Evolutionary conservation across 768 basidiomycete genomes (phyloP).

Genomic region (Paxillus ammoniavirescens): DNA sequence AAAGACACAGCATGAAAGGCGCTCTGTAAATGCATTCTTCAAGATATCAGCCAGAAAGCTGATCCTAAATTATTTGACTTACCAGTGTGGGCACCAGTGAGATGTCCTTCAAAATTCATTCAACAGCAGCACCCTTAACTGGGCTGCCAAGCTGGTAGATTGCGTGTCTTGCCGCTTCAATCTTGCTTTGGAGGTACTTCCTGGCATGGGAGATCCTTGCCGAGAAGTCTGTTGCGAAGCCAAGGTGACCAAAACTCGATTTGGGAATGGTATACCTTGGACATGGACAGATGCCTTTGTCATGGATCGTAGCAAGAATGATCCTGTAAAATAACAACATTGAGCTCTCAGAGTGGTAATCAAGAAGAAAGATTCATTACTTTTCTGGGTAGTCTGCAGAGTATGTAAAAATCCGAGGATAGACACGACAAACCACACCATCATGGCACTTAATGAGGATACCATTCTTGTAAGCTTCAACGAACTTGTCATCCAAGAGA

Average conservation of each 20-base stretch:
- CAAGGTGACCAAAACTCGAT: constrained; percentile 12
- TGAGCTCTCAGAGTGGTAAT: too few relatives aligned
- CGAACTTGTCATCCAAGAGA: neutral
- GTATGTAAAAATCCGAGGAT: constrained; percentile 4
- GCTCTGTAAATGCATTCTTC: constrained; percentile 34
- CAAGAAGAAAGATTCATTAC: neutral
- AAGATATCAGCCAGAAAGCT: neutral
- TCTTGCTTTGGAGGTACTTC: constrained; percentile 4
- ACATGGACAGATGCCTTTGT: constrained; percentile 27
- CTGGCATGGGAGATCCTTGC: neutral
- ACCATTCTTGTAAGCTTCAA: constrained; percentile 1
- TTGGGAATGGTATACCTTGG: constrained; percentile 24
- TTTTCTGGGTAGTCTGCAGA: constrained; percentile 3
- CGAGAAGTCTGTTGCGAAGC: constrained; percentile 12
- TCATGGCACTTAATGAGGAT: constrained; percentile 2
- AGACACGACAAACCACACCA: neutral
- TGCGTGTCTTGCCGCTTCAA: neutral
- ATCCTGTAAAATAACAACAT: constrained; percentile 9
- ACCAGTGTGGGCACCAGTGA: constrained; percentile 14
- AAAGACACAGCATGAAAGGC: too few relatives aligned
- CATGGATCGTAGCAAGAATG: constrained; percentile 22
- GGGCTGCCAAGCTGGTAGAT: constrained; percentile 7
- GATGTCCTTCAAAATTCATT: neutral
- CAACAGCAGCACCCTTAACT: constrained; percentile 2
- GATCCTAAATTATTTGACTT: neutral